These are phyloP conservation scores for Bryoglossum gracile DNA, from an alignment of 495 filamentous ascomycete genomes.

Conservation along the genomic window DNA sequence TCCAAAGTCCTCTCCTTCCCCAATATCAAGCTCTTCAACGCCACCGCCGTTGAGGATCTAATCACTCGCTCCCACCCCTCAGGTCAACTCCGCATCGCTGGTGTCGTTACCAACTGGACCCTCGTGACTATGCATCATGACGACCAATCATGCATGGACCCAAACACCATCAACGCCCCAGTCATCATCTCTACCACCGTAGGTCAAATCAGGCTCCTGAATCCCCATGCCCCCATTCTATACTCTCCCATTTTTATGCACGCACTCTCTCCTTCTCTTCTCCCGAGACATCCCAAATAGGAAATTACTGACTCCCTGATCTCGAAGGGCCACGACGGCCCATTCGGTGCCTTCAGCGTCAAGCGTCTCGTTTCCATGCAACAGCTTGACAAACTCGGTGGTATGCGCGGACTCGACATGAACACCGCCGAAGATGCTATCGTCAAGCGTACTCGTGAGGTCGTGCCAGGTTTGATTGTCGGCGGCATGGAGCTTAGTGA, in stretches of 20 bases:
- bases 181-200: conserved; percentile 80
- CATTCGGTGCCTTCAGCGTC: conserved; percentile 82
- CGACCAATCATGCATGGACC: conserved; percentile 91
- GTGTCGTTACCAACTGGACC: conserved; percentile 93
- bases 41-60: conserved; percentile 82
- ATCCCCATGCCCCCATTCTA: no score
- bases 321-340: conserved; percentile 87
- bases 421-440: conserved; percentile 83
- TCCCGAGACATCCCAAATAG: no score
- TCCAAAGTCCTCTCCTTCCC: conserved; percentile 72
- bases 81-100: conserved; percentile 61
- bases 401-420: conserved; percentile 91
- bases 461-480: conserved; percentile 80
- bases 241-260: no score
- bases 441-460: conserved; percentile 80
- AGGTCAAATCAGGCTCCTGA: no score
- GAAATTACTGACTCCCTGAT: no score
- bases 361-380: conserved; percentile 48
- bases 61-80: conserved; percentile 57
- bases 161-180: conserved; percentile 89
- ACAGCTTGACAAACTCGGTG: conserved; percentile 70
- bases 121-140: conserved; percentile 85
- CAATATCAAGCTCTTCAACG: conserved; percentile 94
- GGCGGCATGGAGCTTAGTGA: conserved; percentile 91
- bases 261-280: no score